A percentile compares a stretch with the other conserved stretches of the same genome.
These are phyloP conservation scores for Madurella mycetomatis DNA, from an alignment of 2,329 filamentous ascomycete genomes.

Conservation along the genomic window DNA sequence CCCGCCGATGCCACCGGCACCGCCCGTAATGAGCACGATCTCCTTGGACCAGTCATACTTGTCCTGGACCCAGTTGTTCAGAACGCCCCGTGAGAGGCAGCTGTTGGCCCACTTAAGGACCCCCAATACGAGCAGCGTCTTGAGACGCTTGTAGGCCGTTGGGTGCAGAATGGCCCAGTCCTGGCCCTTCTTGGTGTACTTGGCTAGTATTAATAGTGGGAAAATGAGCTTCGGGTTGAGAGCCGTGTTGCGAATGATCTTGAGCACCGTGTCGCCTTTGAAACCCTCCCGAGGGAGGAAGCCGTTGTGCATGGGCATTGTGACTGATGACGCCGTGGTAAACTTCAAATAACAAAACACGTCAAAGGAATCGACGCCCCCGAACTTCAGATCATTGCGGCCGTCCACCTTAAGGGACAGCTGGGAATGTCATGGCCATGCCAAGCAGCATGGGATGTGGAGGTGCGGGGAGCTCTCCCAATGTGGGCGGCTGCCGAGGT, in stretches of 20 bases:
- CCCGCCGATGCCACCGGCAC: conserved; percentile 68
- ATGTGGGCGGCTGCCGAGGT: conserved; percentile 15
- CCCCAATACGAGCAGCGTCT: conserved; percentile 49
- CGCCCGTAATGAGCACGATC: conserved; percentile 70
- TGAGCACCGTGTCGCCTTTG: conserved; percentile 55
- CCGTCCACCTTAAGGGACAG: background rate
- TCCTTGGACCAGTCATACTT: conserved; percentile 63
- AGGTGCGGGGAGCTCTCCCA: conserved; percentile 7
- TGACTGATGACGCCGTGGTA: conserved; percentile 1
- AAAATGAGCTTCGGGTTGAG: conserved; percentile 63
- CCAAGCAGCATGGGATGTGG: conserved; percentile 7
- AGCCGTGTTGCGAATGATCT: conserved; percentile 54
- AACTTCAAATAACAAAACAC: too few species aligned
- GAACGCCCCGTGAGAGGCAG: conserved; percentile 46
- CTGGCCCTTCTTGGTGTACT: conserved; percentile 59
- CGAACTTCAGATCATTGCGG: background rate
- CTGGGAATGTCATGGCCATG: background rate
- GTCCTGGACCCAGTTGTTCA: conserved; percentile 49
- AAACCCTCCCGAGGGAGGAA: conserved; percentile 55
- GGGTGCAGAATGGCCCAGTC: conserved; percentile 51
- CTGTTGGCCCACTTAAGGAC: conserved; percentile 44
- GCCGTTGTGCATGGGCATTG: conserved; percentile 47
- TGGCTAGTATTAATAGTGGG: conserved; percentile 57
- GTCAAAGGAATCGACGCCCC: background rate
- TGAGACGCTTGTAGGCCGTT: conserved; percentile 47